Conservation (phyloP, 352 stramenopile species). For the Globisporangium takayamanum region DNA sequence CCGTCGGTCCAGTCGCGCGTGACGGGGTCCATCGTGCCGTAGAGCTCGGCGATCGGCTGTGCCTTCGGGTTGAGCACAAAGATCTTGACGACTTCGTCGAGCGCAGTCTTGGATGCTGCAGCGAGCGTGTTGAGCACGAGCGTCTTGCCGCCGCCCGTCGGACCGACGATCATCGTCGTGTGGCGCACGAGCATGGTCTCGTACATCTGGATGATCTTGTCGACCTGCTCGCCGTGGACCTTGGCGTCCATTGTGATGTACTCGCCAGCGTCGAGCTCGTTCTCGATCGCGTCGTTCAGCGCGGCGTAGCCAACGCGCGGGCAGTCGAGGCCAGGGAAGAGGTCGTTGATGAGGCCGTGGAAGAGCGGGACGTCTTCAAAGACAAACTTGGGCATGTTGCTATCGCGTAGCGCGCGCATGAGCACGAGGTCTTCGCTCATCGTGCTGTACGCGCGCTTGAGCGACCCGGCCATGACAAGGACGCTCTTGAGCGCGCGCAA, state of each 20-base stretch:
- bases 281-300: slow-evolving; percentile 86
- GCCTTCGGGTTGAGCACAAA: slow-evolving; percentile 94
- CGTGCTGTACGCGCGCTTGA: slow-evolving; percentile 91
- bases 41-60: slow-evolving; percentile 91
- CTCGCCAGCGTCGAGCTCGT: slow-evolving; percentile 73
- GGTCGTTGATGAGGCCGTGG: slow-evolving; percentile 91
- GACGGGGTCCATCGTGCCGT: slow-evolving; percentile 92
- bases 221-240: slow-evolving; percentile 88
- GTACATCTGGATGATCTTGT: slow-evolving; percentile 97
- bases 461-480: slow-evolving; percentile 89
- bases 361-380: slow-evolving; percentile 95
- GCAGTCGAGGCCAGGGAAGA: slow-evolving; percentile 93
- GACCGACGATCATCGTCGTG: slow-evolving; percentile 95
- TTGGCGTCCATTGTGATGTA: slow-evolving; percentile 71
- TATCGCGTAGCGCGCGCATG: slow-evolving; percentile 92
- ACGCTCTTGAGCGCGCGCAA: slow-evolving; percentile 92
- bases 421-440: slow-evolving; percentile 94
- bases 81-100: slow-evolving; percentile 90
- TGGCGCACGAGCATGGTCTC: slow-evolving; percentile 94
- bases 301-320: slow-evolving; percentile 89
- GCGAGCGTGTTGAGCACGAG: slow-evolving; percentile 89
- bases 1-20: slow-evolving; percentile 96
- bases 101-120: slow-evolving; percentile 72
- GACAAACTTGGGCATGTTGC: slow-evolving; percentile 97
- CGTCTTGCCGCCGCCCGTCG: slow-evolving; percentile 91